These are phyloP conservation scores for Entelexis sorbosivorans DNA, from an alignment of 1,139 yeast species.

Conservation along the genomic window DNA sequence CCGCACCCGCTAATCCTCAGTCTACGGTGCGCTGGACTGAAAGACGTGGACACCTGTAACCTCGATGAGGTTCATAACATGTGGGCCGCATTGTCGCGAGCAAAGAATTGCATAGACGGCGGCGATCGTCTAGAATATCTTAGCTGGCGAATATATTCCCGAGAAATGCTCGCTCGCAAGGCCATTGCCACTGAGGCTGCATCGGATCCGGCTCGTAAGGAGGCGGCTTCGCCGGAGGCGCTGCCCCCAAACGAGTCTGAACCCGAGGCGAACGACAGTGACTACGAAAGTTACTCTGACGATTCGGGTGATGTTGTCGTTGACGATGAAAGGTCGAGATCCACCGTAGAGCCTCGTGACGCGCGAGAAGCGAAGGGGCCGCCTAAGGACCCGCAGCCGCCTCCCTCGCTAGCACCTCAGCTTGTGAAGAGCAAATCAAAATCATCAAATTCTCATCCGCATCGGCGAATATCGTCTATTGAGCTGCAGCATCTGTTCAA, in stretches of 20 bases:
- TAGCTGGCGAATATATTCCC: slow-evolving; percentile 49
- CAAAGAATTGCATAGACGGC: slow-evolving; percentile 41
- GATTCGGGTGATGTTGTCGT: background rate
- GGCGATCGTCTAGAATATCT: slow-evolving; percentile 48
- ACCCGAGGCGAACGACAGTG: background rate
- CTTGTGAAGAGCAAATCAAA: background rate
- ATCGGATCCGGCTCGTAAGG: background rate
- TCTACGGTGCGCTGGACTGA: slow-evolving; percentile 26
- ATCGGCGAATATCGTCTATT: slow-evolving; percentile 16
- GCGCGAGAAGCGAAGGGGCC: background rate
- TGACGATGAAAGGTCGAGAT: background rate
- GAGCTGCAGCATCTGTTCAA: slow-evolving; percentile 15
- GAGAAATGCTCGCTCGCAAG: slow-evolving; percentile 32
- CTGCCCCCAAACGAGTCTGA: background rate
- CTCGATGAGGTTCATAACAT: slow-evolving; percentile 34
- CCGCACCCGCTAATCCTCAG: slow-evolving; percentile 25
- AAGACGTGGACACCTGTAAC: slow-evolving; percentile 35
- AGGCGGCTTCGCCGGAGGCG: background rate
- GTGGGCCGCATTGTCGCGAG: slow-evolving; percentile 47
- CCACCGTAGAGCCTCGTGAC: background rate
- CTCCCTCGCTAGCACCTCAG: background rate
- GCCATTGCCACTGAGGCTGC: background rate
- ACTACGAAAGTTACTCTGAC: background rate
- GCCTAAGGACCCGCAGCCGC: background rate
- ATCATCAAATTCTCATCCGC: background rate